Evolutionary conservation across 2,329 filamentous ascomycete genomes (phyloP).

Genomic region (Phyllosticta paracitricarpa): DNA sequence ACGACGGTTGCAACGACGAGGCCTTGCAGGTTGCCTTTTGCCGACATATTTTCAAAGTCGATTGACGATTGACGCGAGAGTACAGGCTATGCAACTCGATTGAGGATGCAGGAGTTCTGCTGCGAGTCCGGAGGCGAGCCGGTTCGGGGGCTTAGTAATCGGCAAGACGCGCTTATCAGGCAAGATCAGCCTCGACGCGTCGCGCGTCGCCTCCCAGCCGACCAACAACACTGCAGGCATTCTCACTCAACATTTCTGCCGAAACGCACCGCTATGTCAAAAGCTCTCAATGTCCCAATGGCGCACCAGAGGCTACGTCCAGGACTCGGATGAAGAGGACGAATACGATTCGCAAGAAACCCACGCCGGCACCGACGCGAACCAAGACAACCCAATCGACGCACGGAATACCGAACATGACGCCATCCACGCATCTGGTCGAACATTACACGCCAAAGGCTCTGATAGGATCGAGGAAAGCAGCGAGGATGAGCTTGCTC

Average conservation of each 20-base stretch:
- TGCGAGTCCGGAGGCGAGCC: neutral
- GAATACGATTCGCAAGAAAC: conserved; percentile 13
- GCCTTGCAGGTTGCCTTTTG: neutral
- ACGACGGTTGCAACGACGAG: neutral
- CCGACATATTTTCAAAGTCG: neutral
- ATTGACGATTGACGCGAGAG: neutral
- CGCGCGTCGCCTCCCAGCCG: conserved; percentile 13
- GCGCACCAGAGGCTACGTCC: conserved; percentile 39
- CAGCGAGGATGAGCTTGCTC: conserved; percentile 5
- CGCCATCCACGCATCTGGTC: neutral
- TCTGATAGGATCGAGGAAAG: neutral
- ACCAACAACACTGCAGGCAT: conserved; percentile 11
- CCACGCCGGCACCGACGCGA: neutral
- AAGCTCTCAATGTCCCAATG: conserved; percentile 37
- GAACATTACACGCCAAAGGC: neutral
- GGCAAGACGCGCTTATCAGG: neutral
- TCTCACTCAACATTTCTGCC: neutral
- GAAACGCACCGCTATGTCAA: conserved; percentile 23
- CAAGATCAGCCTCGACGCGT: conserved; percentile 10
- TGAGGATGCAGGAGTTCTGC: neutral
- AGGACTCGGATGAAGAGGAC: conserved; percentile 43
- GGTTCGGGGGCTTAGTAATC: neutral
- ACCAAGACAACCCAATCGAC: neutral
- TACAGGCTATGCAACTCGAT: neutral
- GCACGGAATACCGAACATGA: neutral